Evolutionary conservation across 2,329 filamentous ascomycete species (phyloP).

Genomic region (Neofusicoccum kwambonambiense): DNA sequence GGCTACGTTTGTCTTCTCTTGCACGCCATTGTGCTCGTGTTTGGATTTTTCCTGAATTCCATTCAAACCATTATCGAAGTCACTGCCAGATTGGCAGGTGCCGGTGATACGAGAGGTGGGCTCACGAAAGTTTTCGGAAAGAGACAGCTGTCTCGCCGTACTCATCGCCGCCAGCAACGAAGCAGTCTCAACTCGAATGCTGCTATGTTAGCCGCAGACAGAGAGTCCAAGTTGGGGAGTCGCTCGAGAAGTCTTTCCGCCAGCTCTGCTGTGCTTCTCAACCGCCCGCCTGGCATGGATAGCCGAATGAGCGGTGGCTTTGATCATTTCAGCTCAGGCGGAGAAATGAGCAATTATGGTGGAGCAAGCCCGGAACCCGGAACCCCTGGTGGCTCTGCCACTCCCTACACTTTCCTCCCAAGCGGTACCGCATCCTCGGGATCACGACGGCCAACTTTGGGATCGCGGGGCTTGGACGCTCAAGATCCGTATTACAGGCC

Average conservation of each 20-base stretch:
- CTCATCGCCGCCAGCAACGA: slow-evolving; percentile 63
- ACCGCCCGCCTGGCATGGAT: slow-evolving; percentile 19
- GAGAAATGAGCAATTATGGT: slow-evolving; percentile 53
- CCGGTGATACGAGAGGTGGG: slow-evolving; percentile 76
- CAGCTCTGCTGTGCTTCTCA: slow-evolving; percentile 60
- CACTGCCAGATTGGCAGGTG: slow-evolving; percentile 75
- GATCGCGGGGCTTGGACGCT: slow-evolving; percentile 31
- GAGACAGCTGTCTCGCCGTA: slow-evolving; percentile 76
- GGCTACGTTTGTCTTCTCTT: slow-evolving; percentile 87
- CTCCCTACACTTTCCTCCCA: slow-evolving; percentile 69
- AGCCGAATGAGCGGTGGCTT: slow-evolving; percentile 47
- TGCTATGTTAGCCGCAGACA: slow-evolving; percentile 70
- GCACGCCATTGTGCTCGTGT: slow-evolving; percentile 79
- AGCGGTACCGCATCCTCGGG: slow-evolving; percentile 50
- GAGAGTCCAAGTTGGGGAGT: slow-evolving; percentile 54
- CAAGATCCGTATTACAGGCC: slow-evolving; percentile 86
- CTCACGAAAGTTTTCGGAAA: slow-evolving; percentile 85
- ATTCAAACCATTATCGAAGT: slow-evolving; percentile 90
- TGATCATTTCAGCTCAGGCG: slow-evolving; percentile 53
- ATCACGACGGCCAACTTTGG: slow-evolving; percentile 40
- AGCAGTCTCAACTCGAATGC: slow-evolving; percentile 81
- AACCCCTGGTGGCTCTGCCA: slow-evolving; percentile 70
- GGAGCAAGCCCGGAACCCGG: slow-evolving; percentile 65
- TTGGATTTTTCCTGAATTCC: slow-evolving; percentile 92
- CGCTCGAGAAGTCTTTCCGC: slow-evolving; percentile 60